Base-by-base conservation (phyloP, 2,329 filamentous ascomycete species). In the Aureobasidium sp. region DNA sequence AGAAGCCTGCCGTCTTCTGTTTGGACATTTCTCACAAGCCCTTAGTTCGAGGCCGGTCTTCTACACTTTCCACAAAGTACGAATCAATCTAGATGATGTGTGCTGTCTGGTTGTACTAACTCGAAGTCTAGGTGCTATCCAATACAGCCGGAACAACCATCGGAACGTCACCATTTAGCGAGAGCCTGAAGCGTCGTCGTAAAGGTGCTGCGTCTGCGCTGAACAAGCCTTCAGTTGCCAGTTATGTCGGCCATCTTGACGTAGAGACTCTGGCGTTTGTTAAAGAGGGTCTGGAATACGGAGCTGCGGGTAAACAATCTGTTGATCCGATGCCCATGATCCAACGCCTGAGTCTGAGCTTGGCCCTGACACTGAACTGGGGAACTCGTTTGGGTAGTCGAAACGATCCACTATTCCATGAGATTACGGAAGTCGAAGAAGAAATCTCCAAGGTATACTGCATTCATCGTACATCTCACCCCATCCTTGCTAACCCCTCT, bases 241-340 rank as follows among this genome's bases (percentile, higher is more conserved):
- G 79, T 0, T 87, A 87, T 64, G 76, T 87, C 3, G 76, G 79
- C 0, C 82, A 85, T 65, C 74, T 88, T 1, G 83, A 87, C 53
- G 68, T 84, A 7, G 84, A 87, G 70, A 83, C 82, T 1, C 80
- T 80, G 21, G 81, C 83, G 57, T 87, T 87, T 57, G 74, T 87
- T 51, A 77, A 78, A 46, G 85, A 88, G 62, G 77, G 84, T 0
- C 75, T 82, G 61, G 75, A 78, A 21, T 81, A 85, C 62, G 84
- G 85, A 3, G 73, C 79, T 7, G 77, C 74, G 1, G 85, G 85
- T 0, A 71, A 72, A 0, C 73, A 73, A 1, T 76, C 81, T 0
- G 79, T 87, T 0, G 82, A 88, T 60, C 84, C 84, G 0, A 84
- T 86, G 82, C 82, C 84, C 0, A 84, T 86, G 80, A 86, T 87